phyloP scores from a whole-genome alignment of 805 yeast species.

The Metschnikowia hibisci region DNA sequence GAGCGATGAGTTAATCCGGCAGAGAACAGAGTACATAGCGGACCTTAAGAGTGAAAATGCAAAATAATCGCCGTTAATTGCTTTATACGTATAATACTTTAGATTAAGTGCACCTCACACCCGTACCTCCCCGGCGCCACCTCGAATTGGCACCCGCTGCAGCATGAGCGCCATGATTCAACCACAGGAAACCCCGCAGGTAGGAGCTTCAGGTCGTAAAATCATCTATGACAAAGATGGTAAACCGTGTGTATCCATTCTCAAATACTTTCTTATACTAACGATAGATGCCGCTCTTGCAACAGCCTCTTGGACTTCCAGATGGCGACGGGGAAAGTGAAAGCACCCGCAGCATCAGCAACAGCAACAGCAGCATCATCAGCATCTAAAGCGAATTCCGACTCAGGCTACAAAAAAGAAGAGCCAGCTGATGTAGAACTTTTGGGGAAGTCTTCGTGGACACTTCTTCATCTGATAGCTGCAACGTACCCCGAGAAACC shows the following conservation, averaged over 20 bases:
- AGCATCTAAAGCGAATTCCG: constrained; percentile 5
- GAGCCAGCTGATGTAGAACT: constrained; percentile 85
- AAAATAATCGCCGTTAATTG: neutral
- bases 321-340: constrained; percentile 40
- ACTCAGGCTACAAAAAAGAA: constrained; percentile 35
- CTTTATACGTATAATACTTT: too few species aligned
- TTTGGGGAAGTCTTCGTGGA: constrained; percentile 89
- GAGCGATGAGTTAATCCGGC: constrained; percentile 46
- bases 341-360: constrained; percentile 6
- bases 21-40: constrained; percentile 16
- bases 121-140: constrained; percentile 3
- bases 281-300: constrained; percentile 75
- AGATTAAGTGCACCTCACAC: neutral
- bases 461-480: constrained; percentile 83
- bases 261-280: constrained; percentile 5
- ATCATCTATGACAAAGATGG: constrained; percentile 85
- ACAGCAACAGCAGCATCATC: constrained; percentile 1
- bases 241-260: constrained; percentile 66
- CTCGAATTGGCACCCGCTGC: neutral
- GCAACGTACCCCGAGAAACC: constrained; percentile 83
- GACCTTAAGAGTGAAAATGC: constrained; percentile 3
- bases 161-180: neutral
- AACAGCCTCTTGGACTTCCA: constrained; percentile 78
- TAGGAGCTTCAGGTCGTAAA: constrained; percentile 61
- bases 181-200: constrained; percentile 30